Evolutionary conservation across 441 rosid species (phyloP).

Genomic region (Sinapis alba): DNA sequence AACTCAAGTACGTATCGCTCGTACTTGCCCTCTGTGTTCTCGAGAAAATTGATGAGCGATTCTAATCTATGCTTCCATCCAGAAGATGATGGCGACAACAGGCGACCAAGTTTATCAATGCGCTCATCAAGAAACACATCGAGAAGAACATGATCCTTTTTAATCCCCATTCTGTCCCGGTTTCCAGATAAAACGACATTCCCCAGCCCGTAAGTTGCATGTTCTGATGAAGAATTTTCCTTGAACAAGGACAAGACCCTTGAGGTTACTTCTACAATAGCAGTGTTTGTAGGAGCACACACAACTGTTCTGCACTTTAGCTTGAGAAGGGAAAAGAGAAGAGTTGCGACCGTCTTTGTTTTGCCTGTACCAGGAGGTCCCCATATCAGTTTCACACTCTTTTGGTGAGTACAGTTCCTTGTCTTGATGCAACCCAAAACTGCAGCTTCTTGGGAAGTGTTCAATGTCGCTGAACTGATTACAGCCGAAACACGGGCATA

Average conservation of each 20-base stretch:
- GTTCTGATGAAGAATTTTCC: background rate
- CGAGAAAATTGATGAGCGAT: slow-evolving; percentile 17
- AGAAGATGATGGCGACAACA: background rate
- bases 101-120: background rate
- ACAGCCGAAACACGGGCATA: background rate
- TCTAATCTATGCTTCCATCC: slow-evolving; percentile 12
- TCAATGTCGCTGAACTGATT: slow-evolving; percentile 30
- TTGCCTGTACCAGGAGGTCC: slow-evolving; percentile 86
- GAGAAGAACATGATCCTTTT: background rate
- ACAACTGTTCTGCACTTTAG: slow-evolving; percentile 45
- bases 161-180: slow-evolving; percentile 3
- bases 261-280: slow-evolving; percentile 49
- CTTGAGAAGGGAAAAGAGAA: slow-evolving; percentile 48
- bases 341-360: slow-evolving; percentile 49
- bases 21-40: slow-evolving; percentile 20
- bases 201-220: slow-evolving; percentile 12
- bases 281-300: slow-evolving; percentile 68
- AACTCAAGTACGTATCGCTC: background rate
- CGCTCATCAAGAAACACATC: slow-evolving; percentile 33
- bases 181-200: slow-evolving; percentile 18
- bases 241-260: background rate
- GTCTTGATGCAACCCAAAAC: slow-evolving; percentile 38
- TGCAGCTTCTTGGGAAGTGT: slow-evolving; percentile 52
- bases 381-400: slow-evolving; percentile 56
- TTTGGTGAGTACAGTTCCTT: slow-evolving; percentile 38